Evolutionary conservation across 2,329 filamentous ascomycete genomes (phyloP).

Genomic region (Drechmeria coniospora): DNA sequence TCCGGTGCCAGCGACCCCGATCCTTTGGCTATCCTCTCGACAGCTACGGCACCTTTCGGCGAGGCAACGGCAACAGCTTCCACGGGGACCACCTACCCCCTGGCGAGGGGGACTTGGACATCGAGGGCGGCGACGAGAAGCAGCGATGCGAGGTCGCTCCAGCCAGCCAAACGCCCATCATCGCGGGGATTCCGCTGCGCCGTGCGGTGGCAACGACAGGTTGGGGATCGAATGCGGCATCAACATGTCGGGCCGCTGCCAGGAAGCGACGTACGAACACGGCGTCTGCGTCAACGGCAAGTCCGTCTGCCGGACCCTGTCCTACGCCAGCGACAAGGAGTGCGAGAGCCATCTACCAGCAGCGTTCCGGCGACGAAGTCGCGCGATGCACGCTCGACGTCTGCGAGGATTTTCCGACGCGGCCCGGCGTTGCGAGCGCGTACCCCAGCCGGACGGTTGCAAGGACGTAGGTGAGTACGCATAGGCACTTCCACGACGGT

Average conservation of each 20-base stretch:
- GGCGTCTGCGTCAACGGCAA: slow-evolving; percentile 4
- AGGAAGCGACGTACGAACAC: slow-evolving; percentile 1
- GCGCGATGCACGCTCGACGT: slow-evolving; percentile 1
- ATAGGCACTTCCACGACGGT: no score
- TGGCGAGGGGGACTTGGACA: no score
- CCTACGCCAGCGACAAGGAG: slow-evolving; percentile 2
- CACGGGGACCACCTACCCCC: neutral
- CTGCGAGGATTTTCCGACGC: neutral
- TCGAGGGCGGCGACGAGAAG: no score
- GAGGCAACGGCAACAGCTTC: neutral
- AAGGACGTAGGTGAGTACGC: no score
- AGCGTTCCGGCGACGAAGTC: slow-evolving; percentile 4
- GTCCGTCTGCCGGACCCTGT: slow-evolving; percentile 3
- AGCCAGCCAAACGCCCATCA: no score
- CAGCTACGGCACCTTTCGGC: slow-evolving; percentile 9
- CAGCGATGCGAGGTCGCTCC: no score
- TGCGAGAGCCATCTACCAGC: slow-evolving; percentile 2
- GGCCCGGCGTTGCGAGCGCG: slow-evolving; percentile 3
- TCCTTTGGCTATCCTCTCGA: slow-evolving; percentile 13
- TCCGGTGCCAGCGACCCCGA: slow-evolving; percentile 1
- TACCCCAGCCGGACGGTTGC: slow-evolving; percentile 1
- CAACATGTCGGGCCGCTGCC: slow-evolving; percentile 2
- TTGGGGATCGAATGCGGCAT: no score
- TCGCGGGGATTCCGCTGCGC: no score
- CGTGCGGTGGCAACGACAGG: no score